phyloP scores from a whole-genome alignment of 2,329 filamentous ascomycete genomes.

The Nemania diffusa region DNA sequence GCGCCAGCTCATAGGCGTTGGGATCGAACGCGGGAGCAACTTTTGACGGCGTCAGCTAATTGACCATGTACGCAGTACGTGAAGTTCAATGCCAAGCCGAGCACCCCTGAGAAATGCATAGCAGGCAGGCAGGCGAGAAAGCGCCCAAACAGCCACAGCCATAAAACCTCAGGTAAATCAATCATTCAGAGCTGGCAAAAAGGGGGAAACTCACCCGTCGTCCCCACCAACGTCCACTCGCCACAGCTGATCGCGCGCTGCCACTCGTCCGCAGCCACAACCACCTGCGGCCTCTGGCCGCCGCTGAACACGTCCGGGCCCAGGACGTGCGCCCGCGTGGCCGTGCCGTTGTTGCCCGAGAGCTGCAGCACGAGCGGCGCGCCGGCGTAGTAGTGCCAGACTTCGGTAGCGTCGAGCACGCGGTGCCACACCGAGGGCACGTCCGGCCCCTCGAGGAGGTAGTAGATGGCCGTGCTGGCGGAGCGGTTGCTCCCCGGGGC shows the following conservation, averaged over 20 bases:
- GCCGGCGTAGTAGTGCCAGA: constrained; percentile 66
- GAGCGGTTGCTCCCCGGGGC: constrained; percentile 51
- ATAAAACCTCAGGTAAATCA: not conserved
- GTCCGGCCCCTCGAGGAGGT: constrained; percentile 54
- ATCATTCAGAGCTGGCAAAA: not conserved
- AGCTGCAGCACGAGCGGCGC: constrained; percentile 60
- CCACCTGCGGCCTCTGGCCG: constrained; percentile 56
- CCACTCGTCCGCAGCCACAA: constrained; percentile 56
- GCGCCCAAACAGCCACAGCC: too few species aligned
- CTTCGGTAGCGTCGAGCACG: constrained; percentile 60
- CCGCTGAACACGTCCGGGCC: constrained; percentile 56
- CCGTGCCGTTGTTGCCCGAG: constrained; percentile 56
- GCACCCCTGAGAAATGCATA: not conserved
- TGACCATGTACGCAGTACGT: not conserved
- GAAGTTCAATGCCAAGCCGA: too few species aligned
- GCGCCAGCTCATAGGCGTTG: constrained; percentile 42
- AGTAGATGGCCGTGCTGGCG: constrained; percentile 63
- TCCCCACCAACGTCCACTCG: constrained; percentile 61
- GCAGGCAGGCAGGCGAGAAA: not conserved
- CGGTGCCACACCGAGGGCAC: constrained; percentile 62
- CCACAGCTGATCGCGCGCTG: constrained; percentile 59
- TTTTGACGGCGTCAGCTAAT: constrained; percentile 23
- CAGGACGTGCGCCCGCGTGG: constrained; percentile 50
- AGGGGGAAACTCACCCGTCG: constrained; percentile 42
- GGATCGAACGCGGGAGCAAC: constrained; percentile 46